phyloP scores from a whole-genome alignment of 768 basidiomycete genomes.

The Hericium coralloides region DNA sequence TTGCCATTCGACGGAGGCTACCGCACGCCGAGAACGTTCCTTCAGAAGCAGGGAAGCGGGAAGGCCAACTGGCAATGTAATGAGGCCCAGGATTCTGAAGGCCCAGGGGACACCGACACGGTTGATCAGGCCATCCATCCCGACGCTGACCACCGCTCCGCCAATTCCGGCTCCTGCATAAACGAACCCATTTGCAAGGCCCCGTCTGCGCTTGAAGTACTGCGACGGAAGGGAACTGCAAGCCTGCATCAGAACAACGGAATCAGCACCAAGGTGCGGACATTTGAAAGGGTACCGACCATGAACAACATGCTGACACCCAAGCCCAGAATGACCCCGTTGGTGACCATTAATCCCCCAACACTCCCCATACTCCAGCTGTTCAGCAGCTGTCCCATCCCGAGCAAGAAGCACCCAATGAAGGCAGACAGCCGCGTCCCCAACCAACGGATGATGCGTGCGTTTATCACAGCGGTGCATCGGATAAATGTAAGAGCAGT shows the following conservation, averaged over 20 bases:
- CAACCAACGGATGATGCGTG: constrained; percentile 22
- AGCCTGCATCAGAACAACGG: not conserved
- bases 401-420: constrained; percentile 21
- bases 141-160: constrained; percentile 22
- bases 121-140: constrained; percentile 20
- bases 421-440: constrained; percentile 21
- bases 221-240: constrained; percentile 23
- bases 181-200: constrained; percentile 27
- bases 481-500: constrained; percentile 21
- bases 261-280: too few species aligned
- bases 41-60: constrained; percentile 21
- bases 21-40: constrained; percentile 15
- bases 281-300: constrained; percentile 4
- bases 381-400: constrained; percentile 21
- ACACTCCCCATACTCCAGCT: constrained; percentile 16
- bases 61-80: constrained; percentile 19
- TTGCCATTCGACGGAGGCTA: constrained; percentile 18
- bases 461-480: constrained; percentile 21
- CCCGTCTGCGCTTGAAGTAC: constrained; percentile 25
- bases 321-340: constrained; percentile 21
- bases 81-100: constrained; percentile 23
- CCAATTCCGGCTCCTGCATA: constrained; percentile 24
- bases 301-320: constrained; percentile 20
- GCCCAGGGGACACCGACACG: constrained; percentile 22
- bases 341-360: constrained; percentile 21